Base-by-base conservation (phyloP, 306 rosid species). In the Trifolium repens region DNA sequence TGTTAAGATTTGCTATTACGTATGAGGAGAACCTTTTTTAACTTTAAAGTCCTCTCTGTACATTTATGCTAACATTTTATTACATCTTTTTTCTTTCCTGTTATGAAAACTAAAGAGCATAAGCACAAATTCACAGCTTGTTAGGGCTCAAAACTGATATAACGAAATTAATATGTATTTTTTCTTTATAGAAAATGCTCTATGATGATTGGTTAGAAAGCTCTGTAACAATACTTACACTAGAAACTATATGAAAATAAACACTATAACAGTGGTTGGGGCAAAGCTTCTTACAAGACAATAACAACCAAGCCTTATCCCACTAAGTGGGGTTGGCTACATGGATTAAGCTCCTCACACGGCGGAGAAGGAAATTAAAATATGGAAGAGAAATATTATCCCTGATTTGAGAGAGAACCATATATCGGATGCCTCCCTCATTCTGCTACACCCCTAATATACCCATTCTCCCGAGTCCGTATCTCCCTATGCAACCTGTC, bases 61-160 rank as follows among this genome's bases (percentile, higher is more conserved):
- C 52, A 64, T 52, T 73, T 72, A 44, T 73, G 63, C 74, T 63
- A 19, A 19, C 16, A 53, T 35, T 73, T 32, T 19, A 58, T 44
- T 47, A 10, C 60, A 57, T 76, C 16, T 43, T 12, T 73, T 66
- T 55, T 55, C 13, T 62, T 64, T 15, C 82, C 62, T 39, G 39
- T 30, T 71, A 17, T 61, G 49, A 17, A 77, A 37, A 68, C 35
- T 72, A 5, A 53, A 72, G 54, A 40, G 71, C 77, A 49, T 61
- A 50, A 55, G 55, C 34, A 61, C 34, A 4, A 61, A 72, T 76
- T 65, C 55, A 69, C 52, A 27, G 39, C 55, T 59, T 27, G 37
- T 6, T 27, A 59, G 65, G 40, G 14, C 40, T 40, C 5, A 30
- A 59, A 27, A 27, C 65, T 13, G 65, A 27, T 27, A 6, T 59